Evolutionary conservation across 2,329 filamentous ascomycete genomes (phyloP).

Genomic region (Neofusicoccum umdonicola): DNA sequence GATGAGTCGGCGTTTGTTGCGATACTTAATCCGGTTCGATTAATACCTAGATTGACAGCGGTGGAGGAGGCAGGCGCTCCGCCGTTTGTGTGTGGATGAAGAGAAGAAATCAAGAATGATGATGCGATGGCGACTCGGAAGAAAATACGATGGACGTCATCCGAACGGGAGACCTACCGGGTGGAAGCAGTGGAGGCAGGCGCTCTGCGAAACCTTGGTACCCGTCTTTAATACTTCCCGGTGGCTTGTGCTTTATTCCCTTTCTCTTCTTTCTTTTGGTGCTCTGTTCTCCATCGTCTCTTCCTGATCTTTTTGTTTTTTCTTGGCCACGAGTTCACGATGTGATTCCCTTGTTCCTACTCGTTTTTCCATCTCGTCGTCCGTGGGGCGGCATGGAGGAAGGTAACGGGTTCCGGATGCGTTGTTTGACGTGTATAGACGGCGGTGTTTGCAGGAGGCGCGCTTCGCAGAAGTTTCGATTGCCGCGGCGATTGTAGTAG

Average conservation of each 20-base stretch:
- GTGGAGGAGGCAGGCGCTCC: slow-evolving; percentile 17
- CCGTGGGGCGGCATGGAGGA: no score
- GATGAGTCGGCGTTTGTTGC: not conserved
- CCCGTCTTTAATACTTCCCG: slow-evolving; percentile 4
- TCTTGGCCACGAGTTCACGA: slow-evolving; percentile 16
- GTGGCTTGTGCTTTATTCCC: not conserved
- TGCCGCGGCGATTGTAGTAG: not conserved
- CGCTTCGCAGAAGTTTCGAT: not conserved
- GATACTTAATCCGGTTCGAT: not conserved
- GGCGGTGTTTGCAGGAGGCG: not conserved
- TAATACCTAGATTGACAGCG: slow-evolving; percentile 15
- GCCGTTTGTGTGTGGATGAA: not conserved
- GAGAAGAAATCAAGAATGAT: not conserved
- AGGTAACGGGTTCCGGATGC: not conserved
- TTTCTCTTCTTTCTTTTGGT: not conserved
- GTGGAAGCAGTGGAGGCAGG: slow-evolving; percentile 15
- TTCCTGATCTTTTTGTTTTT: not conserved
- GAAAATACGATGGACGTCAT: not conserved
- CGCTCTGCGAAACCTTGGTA: slow-evolving; percentile 10
- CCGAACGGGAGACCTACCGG: not conserved
- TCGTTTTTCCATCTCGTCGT: not conserved
- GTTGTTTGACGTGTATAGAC: not conserved
- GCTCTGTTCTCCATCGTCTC: not conserved
- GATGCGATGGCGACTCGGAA: slow-evolving; percentile 7
- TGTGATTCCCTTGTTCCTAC: slow-evolving; percentile 16